phyloP scores from a whole-genome alignment of 768 basidiomycete genomes.

The Lactarius psammicola region DNA sequence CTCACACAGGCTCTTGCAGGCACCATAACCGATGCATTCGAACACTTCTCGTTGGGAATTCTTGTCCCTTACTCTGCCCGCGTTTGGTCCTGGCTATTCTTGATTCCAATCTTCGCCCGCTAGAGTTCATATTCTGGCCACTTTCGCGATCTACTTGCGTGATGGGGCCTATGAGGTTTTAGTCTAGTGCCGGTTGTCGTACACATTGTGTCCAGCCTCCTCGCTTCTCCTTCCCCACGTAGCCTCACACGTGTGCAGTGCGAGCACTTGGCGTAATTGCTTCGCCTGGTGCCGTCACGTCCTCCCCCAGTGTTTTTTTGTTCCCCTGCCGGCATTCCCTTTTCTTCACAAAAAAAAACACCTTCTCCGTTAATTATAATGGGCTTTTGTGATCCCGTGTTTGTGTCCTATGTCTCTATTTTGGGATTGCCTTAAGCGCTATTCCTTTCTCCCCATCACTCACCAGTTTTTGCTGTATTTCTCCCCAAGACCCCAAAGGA shows the following conservation, averaged over 20 bases:
- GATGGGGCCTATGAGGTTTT: too few species aligned
- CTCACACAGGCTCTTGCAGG: background rate
- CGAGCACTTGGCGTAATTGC: conserved; percentile 1
- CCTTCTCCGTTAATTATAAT: background rate
- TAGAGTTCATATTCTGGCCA: background rate
- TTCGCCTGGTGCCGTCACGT: conserved; percentile 10
- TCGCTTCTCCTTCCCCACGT: conserved; percentile 2
- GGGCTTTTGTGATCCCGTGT: background rate
- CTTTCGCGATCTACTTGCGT: too few species aligned
- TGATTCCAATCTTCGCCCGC: background rate
- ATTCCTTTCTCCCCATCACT: background rate
- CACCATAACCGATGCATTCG: background rate
- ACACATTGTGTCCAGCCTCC: background rate
- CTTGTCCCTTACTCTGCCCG: background rate
- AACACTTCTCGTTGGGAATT: background rate
- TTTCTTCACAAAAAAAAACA: background rate
- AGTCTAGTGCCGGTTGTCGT: background rate
- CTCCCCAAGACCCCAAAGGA: background rate
- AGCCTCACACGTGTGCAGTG: background rate
- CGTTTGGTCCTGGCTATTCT: background rate
- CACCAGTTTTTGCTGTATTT: background rate
- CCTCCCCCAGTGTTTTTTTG: conserved; percentile 3
- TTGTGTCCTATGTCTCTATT: background rate
- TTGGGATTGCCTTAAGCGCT: background rate
- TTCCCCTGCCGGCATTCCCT: conserved; percentile 9